Base-by-base conservation (phyloP, 805 yeast genomes). In the Candida nitratophila region DNA sequence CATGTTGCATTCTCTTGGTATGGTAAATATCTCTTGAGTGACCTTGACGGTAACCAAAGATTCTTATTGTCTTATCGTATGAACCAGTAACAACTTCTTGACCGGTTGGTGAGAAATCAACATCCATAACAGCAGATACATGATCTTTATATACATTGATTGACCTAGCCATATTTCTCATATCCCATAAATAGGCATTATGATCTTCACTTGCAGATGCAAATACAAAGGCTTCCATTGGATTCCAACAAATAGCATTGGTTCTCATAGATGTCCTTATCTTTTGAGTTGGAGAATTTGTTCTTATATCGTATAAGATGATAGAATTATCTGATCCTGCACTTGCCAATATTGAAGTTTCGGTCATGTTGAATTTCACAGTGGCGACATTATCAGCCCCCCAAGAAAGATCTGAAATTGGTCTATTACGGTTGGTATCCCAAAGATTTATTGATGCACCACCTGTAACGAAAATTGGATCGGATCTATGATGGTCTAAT, bases 71-170 rank as follows among this genome's bases (percentile, higher is more conserved):
- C 57, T 88, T 86, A 65, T 93, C 99, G 62, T 91, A 93, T 0
- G 96, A 86, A 16, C 96, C 97, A 1, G 96, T 84, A 5, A 89
- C 97, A 30, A 93, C 69, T 65, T 91, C 98, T 60, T 89, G 89
- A 54, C 99, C 99, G 1, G 98, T 90, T 35, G 99, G 99, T 11
- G 96, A 79, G 59, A 86, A 93, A 66, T 93, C 99, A 35, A 93
- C 80, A 61, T 86, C 96, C 80, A 91, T 76, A 11, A 93, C 95
- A 0, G 97, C 96, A 40, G 95, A 83, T 34, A 91, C 96, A 64
- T 93, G 99, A 64, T 89, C 98, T 66, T 91, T 89, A 66, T 76
- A 87, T 12, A 95, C 88, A 52, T 89, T 90, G 41, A 83, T 63
- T 1, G 97, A 83, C 44, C 86, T 74, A 38, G 73, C 73, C 77